Percentiles rank a stretch among this genome's conserved stretches.
Evolutionary conservation across 2,329 filamentous ascomycete genomes (phyloP).

Genomic region (Diaporthe sp.): DNA sequence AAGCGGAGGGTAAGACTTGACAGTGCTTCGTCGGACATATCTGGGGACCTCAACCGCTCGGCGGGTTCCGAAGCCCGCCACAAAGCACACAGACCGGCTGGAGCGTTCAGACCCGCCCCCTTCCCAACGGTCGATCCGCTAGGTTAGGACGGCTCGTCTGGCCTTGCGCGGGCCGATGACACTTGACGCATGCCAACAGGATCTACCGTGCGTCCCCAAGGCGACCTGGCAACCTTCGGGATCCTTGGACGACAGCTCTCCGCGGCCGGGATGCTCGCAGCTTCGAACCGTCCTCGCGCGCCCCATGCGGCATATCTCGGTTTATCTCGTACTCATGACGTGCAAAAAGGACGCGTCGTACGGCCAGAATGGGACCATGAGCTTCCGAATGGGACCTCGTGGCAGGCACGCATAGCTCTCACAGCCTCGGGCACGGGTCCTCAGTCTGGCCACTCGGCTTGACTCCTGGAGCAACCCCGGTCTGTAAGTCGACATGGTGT

Average conservation of each 20-base stretch:
- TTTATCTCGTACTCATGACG: background rate
- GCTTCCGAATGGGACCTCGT: background rate
- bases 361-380: background rate
- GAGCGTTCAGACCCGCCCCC: background rate
- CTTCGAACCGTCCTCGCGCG: background rate
- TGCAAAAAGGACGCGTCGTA: background rate
- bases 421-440: slow-evolving; percentile 7
- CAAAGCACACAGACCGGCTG: background rate
- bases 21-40: slow-evolving; percentile 9
- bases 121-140: slow-evolving; percentile 15
- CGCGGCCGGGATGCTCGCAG: background rate
- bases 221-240: background rate
- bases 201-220: slow-evolving; percentile 13
- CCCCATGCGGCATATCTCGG: background rate
- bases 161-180: slow-evolving; percentile 17
- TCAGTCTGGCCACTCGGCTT: slow-evolving; percentile 30
- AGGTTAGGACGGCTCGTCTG: slow-evolving; percentile 13
- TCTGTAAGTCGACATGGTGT: background rate
- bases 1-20: background rate
- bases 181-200: slow-evolving; percentile 26
- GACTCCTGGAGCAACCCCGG: slow-evolving; percentile 19
- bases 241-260: slow-evolving; percentile 1
- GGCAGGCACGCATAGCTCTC: background rate
- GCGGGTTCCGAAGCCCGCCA: slow-evolving; percentile 25
- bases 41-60: slow-evolving; percentile 1